Conservation (phyloP, 768 basidiomycete species). For the Tephrocybe sp. region DNA sequence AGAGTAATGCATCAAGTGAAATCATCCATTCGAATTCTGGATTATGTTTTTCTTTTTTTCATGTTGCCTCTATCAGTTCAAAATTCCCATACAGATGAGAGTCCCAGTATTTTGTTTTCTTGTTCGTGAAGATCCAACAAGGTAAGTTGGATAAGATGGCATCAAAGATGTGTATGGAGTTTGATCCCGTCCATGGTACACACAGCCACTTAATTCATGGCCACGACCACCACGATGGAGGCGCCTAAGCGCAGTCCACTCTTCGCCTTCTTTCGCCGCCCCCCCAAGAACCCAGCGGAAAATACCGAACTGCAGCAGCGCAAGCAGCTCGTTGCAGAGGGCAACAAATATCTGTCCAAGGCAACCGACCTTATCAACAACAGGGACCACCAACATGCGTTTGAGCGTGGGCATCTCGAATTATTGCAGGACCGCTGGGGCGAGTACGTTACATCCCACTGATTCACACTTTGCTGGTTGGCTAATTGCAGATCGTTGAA, state of each 20-base stretch:
- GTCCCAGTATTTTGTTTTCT: background rate
- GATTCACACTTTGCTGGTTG: too few relatives aligned
- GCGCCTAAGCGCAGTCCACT: conserved; percentile 12
- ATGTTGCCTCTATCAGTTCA: too few relatives aligned
- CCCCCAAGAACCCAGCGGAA: conserved; percentile 13
- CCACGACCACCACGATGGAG: conserved; percentile 5
- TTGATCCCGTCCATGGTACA: conserved; percentile 6
- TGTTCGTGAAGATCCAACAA: background rate
- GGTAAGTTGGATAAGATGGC: background rate
- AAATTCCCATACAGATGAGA: too few relatives aligned
- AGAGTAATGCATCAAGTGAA: too few relatives aligned
- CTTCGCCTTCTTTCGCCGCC: conserved; percentile 13
- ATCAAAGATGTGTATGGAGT: conserved; percentile 4
- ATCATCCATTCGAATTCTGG: too few relatives aligned
- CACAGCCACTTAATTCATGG: conserved; percentile 6
- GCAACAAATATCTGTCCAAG: conserved; percentile 20
- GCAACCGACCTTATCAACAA: conserved; percentile 21
- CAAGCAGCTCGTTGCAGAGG: conserved; percentile 19
- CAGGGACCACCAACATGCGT: conserved; percentile 17
- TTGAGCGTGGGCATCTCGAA: conserved; percentile 17
- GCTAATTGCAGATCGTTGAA: background rate
- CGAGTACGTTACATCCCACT: conserved; percentile 23
- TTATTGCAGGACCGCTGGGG: conserved; percentile 21
- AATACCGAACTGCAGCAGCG: conserved; percentile 17
- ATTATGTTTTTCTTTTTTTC: too few relatives aligned